phyloP scores from a whole-genome alignment of 768 basidiomycete species.

The Auricularia sp. region DNA sequence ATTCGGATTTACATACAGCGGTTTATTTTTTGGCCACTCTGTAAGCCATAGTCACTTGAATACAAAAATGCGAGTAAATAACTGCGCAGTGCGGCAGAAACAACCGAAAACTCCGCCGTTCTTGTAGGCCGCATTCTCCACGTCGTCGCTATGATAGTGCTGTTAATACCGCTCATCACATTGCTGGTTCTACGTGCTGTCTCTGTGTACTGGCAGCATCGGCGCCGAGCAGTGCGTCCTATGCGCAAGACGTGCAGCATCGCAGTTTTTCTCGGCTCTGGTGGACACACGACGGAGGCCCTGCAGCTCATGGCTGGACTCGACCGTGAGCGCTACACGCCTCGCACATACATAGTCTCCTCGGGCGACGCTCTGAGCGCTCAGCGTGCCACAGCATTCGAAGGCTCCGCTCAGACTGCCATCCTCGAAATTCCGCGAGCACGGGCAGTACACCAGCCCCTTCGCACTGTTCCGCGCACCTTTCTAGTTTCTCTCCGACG shows the following conservation, averaged over 20 bases:
- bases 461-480: constrained; percentile 59
- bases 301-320: constrained; percentile 61
- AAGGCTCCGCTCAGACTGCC: constrained; percentile 34
- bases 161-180: no score
- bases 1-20: no score
- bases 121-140: no score
- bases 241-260: constrained; percentile 32
- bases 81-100: no score
- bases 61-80: no score
- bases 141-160: no score
- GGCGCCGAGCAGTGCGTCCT: no score
- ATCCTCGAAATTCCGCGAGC: constrained; percentile 77
- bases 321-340: constrained; percentile 64
- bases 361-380: constrained; percentile 74
- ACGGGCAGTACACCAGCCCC: constrained; percentile 72
- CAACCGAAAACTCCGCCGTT: no score
- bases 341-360: constrained; percentile 72
- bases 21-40: no score
- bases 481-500: constrained; percentile 38
- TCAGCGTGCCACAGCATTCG: constrained; percentile 58
- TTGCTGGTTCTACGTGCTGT: no score
- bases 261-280: constrained; percentile 90
- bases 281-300: constrained; percentile 90
- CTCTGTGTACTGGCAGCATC: no score
- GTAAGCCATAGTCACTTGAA: no score